A percentile compares a stretch with the other conserved stretches of the same genome.
Conservation (phyloP, 192 early-diverging fungal species). For the Backusella australiensis region DNA sequence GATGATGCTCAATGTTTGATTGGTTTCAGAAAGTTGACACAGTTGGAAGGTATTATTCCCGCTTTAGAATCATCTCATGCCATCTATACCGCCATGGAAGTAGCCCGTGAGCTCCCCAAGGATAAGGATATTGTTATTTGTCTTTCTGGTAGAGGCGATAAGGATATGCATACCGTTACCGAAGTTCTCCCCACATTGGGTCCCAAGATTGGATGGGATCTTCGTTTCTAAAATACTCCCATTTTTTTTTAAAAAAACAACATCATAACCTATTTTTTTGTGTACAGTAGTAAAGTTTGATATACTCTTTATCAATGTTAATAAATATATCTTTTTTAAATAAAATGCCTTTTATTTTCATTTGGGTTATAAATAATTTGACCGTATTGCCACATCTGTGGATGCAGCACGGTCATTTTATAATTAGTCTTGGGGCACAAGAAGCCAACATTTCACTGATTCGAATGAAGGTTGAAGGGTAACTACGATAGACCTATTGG, state of each 20-base stretch:
- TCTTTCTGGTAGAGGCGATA: slow-evolving; percentile 94
- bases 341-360: background rate
- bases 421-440: too few relatives aligned
- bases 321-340: background rate
- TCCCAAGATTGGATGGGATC: slow-evolving; percentile 90
- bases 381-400: too few relatives aligned
- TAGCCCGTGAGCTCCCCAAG: slow-evolving; percentile 70
- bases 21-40: slow-evolving; percentile 72
- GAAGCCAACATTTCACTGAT: too few relatives aligned
- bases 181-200: slow-evolving; percentile 89
- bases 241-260: background rate
- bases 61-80: slow-evolving; percentile 96
- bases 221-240: slow-evolving; percentile 45
- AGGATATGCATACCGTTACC: slow-evolving; percentile 92
- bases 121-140: slow-evolving; percentile 88
- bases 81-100: slow-evolving; percentile 73
- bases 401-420: too few relatives aligned
- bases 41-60: slow-evolving; percentile 90
- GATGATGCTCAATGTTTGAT: slow-evolving; percentile 79
- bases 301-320: background rate
- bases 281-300: background rate
- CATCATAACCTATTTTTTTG: background rate
- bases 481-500: too few relatives aligned
- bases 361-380: background rate
- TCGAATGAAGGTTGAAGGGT: too few relatives aligned